Conservation (phyloP, 306 rosid genomes). For the Pachyrhizus erosus region DNA sequence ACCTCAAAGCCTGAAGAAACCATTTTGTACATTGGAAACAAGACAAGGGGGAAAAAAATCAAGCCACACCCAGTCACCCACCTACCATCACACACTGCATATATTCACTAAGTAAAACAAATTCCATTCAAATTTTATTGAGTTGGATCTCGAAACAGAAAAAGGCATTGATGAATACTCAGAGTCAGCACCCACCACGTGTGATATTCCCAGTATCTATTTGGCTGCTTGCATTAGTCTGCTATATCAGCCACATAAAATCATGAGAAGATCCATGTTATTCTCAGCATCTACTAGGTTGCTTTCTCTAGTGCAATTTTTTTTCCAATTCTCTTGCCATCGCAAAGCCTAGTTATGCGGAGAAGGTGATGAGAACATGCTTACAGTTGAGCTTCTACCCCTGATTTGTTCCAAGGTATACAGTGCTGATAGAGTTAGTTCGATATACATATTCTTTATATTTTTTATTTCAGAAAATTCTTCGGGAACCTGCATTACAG, state of each 20-base stretch:
- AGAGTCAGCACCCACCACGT: conserved; percentile 20
- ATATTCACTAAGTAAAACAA: neutral
- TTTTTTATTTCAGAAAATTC: conserved; percentile 75
- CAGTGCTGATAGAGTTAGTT: conserved; percentile 70
- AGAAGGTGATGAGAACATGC: conserved; percentile 75
- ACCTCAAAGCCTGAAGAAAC: neutral
- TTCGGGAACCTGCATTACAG: conserved; percentile 52
- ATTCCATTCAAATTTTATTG: conserved; percentile 12
- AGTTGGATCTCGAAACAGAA: conserved; percentile 31
- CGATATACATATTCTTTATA: conserved; percentile 71
- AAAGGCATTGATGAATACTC: conserved; percentile 6
- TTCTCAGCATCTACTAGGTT: too few relatives aligned
- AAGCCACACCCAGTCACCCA: neutral
- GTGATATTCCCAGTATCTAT: conserved; percentile 23
- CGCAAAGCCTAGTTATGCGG: conserved; percentile 44
- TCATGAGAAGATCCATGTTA: too few relatives aligned
- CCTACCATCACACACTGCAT: conserved; percentile 24
- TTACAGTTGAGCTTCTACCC: conserved; percentile 77
- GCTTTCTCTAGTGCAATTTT: conserved; percentile 5
- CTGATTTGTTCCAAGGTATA: conserved; percentile 70
- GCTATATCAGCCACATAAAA: too few relatives aligned
- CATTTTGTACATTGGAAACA: neutral
- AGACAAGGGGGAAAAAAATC: neutral
- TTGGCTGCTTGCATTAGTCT: neutral
- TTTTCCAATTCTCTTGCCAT: conserved; percentile 47